phyloP scores from a whole-genome alignment of 2,329 filamentous ascomycete species.

The Fusarium goolgardi region DNA sequence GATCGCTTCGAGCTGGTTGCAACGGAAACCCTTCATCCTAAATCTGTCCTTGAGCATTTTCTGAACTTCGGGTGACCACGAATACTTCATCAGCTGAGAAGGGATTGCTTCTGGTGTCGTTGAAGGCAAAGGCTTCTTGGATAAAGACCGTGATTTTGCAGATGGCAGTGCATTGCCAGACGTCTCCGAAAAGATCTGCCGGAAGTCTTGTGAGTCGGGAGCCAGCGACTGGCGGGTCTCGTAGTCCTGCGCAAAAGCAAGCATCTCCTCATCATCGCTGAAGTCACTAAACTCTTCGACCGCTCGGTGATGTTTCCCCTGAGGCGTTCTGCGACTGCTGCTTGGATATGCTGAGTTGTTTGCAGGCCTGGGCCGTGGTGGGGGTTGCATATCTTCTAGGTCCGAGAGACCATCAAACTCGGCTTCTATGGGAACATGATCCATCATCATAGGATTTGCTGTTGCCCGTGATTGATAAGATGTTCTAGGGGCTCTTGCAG shows the following conservation, averaged over 20 bases:
- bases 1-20: constrained; percentile 94
- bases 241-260: constrained; percentile 63
- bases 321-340: constrained; percentile 31
- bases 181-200: constrained; percentile 59
- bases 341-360: constrained; percentile 15
- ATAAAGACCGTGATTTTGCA: constrained; percentile 49
- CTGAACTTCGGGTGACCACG: constrained; percentile 90
- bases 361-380: constrained; percentile 15
- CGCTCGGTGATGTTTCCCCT: constrained; percentile 37
- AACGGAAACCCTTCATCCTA: constrained; percentile 84
- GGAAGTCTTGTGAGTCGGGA: constrained; percentile 42
- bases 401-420: constrained; percentile 49
- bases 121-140: constrained; percentile 50
- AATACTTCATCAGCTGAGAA: constrained; percentile 69
- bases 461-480: constrained; percentile 11
- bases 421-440: constrained; percentile 23
- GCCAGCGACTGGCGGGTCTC: constrained; percentile 56
- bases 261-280: constrained; percentile 63
- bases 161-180: constrained; percentile 58
- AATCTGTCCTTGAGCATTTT: constrained; percentile 85
- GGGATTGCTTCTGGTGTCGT: constrained; percentile 54
- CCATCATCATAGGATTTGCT: constrained; percentile 7
- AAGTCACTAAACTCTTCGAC: constrained; percentile 59
- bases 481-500: constrained; percentile 12
- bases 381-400: constrained; percentile 47